Base-by-base conservation (phyloP, 805 yeast genomes). In the Myxozyma monticola region DNA sequence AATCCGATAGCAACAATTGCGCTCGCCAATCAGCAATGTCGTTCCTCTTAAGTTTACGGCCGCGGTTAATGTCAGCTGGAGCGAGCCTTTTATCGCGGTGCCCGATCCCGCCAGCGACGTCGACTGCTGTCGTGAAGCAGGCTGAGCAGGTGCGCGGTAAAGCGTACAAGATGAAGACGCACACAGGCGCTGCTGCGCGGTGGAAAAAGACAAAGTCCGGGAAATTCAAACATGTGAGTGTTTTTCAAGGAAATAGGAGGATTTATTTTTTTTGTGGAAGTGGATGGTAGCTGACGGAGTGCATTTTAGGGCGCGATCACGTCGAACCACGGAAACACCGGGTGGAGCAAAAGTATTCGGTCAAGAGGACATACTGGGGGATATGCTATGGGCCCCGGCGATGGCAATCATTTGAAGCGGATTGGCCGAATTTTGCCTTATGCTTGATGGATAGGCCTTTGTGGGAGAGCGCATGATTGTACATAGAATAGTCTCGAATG, bases 161-260 rank as follows among this genome's bases (percentile, higher is more conserved):
- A 37, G 41, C 41, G 14, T 53, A 54, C 31, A 54, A 54, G 39
- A 42, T 54, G 40, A 54, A 54, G 54, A 47, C 59, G 14, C 55
- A 54, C 24, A 54, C 42, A n/a, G 56, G 59, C 7, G 46, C 56
- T 2, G 57, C 50, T 9, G 46, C 47, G 28, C 53, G 59, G 15
- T 54, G 51, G 49, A 51, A 28, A 14, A 43, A 45, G 42, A 39
- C 47, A 15, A 58, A 58, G 31, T 47, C 57, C 12, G 59, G 59
- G 9, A 44, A 36, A 10, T 54, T 42, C 45, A 54, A 51, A 37
- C 55, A 49, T 26, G 59, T 54, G 39, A 2, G 57, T 51, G n/a
- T 18, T 9, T 20, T 10, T 20, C 12, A 12, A 21, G 15, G 8
- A 37, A n/a, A 20, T 35, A 14, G 17, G 12, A 18, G 40, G n/a